Evolutionary conservation across 1,139 yeast species (phyloP), one percentile per base, ranked within the genome.

Genomic region (Candida tetrigidarum): DNA sequence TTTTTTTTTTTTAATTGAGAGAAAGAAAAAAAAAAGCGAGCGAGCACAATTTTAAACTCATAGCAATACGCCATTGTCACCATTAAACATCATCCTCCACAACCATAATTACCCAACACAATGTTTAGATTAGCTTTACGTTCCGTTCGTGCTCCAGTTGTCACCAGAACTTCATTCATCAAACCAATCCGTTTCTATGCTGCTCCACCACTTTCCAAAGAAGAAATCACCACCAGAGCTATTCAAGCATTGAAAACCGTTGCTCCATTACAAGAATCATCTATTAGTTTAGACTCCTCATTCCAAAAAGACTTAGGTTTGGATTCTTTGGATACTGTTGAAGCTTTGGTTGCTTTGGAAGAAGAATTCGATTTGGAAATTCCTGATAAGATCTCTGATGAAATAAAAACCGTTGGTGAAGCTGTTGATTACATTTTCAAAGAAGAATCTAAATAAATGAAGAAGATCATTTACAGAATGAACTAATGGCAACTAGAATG

Each of bases 361-460:
- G 88, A 83, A 68, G 84, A 83, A 65, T 83, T 83, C 55, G 88
- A 83, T 63, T 71, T 83, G 62, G 87, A 83, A 66, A 79, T 83
- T 57, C 85, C 85, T 26, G 89, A 83, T 65, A 78, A 80, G 62
- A 75, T 81, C 49, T 82, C 88, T 42, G 88, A 83, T 60, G 84
- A 81, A 58, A 76, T 83, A 61, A 81, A 80, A 71, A 81, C 85
- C 48, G 84, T 83, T 50, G 85, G 84, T 52, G 85, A 83, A 67
- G 84, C 86, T 49, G 78, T 83, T 46, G 80, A 83, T 56, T 80
- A 81, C 66, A 78, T 82, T 54, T 69, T 56, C 58, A 69, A 73
- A 64, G 79, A 74, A 62, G 80, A 74, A 63, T 70, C 66, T 38
- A 38, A 38, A 23, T 30, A 28, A 38, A 16, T 29, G 10, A 25